A percentile compares a stretch with the other conserved stretches of the same genome.
These are phyloP conservation scores for Scutellaria minor DNA, from an alignment of 257 asterid species.

Conservation along the genomic window DNA sequence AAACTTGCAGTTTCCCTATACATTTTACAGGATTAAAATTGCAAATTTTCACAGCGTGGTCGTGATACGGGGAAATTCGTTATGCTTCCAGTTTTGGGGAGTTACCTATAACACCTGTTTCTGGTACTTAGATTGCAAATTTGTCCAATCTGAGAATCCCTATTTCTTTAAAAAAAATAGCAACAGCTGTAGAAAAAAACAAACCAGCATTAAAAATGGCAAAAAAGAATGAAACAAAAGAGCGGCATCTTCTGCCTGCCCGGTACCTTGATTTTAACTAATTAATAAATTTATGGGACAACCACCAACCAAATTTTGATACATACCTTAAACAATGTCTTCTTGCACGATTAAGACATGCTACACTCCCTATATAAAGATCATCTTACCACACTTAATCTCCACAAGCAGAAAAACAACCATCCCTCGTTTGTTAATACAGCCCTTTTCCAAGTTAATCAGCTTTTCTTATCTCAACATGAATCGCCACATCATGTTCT, in stretches of 20 bases:
- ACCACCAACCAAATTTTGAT: slow-evolving; percentile 2
- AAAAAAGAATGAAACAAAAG: slow-evolving; percentile 26
- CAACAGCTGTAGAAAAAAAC: slow-evolving; percentile 30
- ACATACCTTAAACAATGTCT: slow-evolving; percentile 6
- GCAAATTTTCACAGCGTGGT: no score
- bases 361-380: slow-evolving; percentile 31
- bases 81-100: no score
- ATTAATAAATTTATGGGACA: neutral
- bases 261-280: slow-evolving; percentile 21
- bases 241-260: neutral
- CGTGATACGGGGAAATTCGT: no score
- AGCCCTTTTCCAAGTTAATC: slow-evolving; percentile 7
- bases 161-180: neutral
- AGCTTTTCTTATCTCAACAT: neutral
- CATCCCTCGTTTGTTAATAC: neutral
- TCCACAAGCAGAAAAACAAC: slow-evolving; percentile 23
- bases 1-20: no score
- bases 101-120: slow-evolving; percentile 5
- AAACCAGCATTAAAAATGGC: slow-evolving; percentile 15
- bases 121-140: neutral
- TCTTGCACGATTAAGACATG: slow-evolving; percentile 10
- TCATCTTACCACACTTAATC: slow-evolving; percentile 15
- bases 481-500: slow-evolving; percentile 24
- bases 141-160: neutral
- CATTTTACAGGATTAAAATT: no score